Conservation (phyloP, 2,329 filamentous ascomycete species). For the Chaetomiaceae sp. region DNA sequence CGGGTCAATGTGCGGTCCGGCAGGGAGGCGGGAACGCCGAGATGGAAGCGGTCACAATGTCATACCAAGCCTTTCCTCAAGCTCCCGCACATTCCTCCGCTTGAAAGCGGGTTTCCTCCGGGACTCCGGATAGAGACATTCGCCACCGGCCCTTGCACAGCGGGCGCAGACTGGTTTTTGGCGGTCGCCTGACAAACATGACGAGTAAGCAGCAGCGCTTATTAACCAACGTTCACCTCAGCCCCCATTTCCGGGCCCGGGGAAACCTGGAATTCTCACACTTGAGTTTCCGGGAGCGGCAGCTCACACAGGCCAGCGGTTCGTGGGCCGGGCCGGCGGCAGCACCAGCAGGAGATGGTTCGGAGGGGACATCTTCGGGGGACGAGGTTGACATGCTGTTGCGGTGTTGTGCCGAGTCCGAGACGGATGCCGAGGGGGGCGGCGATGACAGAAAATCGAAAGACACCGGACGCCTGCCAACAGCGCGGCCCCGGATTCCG, state of each 20-base stretch:
- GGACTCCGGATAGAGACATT: slow-evolving; percentile 85
- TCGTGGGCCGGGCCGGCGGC: slow-evolving; percentile 28
- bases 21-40: too few relatives aligned
- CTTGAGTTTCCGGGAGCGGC: slow-evolving; percentile 77
- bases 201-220: slow-evolving; percentile 13
- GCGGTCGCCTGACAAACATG: slow-evolving; percentile 51
- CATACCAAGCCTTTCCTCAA: slow-evolving; percentile 81
- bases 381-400: slow-evolving; percentile 20
- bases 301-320: slow-evolving; percentile 74
- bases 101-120: slow-evolving; percentile 84
- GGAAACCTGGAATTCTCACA: slow-evolving; percentile 49
- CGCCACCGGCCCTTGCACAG: slow-evolving; percentile 67
- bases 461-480: slow-evolving; percentile 7
- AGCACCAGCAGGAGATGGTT: slow-evolving; percentile 4
- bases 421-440: slow-evolving; percentile 13
- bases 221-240: too few relatives aligned
- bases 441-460: slow-evolving; percentile 8
- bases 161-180: slow-evolving; percentile 73
- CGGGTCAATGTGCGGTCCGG: not conserved
- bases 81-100: slow-evolving; percentile 81
- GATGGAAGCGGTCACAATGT: not conserved
- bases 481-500: slow-evolving; percentile 14
- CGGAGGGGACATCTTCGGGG: slow-evolving; percentile 18
- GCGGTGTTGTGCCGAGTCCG: slow-evolving; percentile 13
- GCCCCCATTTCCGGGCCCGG: too few relatives aligned